These are phyloP conservation scores for Pleurotus citrinopileatus DNA, from an alignment of 768 basidiomycete genomes.

Conservation along the genomic window DNA sequence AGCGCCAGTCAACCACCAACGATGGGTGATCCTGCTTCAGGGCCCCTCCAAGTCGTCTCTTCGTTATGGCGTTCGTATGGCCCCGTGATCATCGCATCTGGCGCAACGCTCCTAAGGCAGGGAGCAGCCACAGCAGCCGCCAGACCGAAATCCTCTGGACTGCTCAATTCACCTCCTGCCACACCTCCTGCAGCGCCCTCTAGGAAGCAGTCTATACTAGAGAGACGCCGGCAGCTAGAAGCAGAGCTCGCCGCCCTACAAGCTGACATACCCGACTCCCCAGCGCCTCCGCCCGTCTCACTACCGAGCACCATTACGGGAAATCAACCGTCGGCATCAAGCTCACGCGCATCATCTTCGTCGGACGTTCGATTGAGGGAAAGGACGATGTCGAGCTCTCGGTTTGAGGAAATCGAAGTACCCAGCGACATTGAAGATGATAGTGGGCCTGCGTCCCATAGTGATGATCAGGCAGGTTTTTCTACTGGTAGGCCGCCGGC, in stretches of 20 bases:
- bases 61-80: conserved; percentile 81
- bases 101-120: conserved; percentile 59
- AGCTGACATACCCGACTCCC: conserved; percentile 16
- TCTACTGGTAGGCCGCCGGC: conserved; percentile 29
- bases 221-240: conserved; percentile 50
- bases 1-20: conserved; percentile 39
- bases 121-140: conserved; percentile 39
- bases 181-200: conserved; percentile 17
- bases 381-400: conserved; percentile 36
- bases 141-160: conserved; percentile 23
- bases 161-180: conserved; percentile 21
- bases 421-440: conserved; percentile 70
- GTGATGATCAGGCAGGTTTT: conserved; percentile 18
- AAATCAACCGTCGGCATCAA: conserved; percentile 28
- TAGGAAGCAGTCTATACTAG: conserved; percentile 33
- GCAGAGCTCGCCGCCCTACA: conserved; percentile 54
- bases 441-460: conserved; percentile 27
- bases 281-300: conserved; percentile 26
- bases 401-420: conserved; percentile 72
- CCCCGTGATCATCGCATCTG: conserved; percentile 65
- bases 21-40: conserved; percentile 51
- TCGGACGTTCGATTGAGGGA: conserved; percentile 39
- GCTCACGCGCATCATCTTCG: conserved; percentile 34
- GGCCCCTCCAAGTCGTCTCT: conserved; percentile 62
- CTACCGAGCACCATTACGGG: conserved; percentile 26